Percentiles rank a stretch among this genome's conserved stretches.
Conservation (phyloP, 805 yeast genomes). For the Tetrapisispora iriomotensis region DNA sequence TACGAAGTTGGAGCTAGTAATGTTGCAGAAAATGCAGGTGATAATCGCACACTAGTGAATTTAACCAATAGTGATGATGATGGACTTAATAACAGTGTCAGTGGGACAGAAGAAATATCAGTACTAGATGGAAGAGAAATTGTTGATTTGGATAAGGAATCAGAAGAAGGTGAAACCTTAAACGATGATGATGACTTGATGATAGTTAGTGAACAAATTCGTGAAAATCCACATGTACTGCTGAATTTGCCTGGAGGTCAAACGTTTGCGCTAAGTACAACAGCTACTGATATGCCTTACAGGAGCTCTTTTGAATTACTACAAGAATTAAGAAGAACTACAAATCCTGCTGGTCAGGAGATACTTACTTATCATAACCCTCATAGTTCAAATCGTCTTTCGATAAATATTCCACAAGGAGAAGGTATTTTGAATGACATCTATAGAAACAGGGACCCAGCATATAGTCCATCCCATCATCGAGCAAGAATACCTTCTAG, state of each 20-base stretch:
- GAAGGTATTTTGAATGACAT: background rate
- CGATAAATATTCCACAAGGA: background rate
- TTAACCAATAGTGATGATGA: background rate
- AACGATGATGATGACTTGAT: constrained; percentile 23
- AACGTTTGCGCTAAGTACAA: constrained; percentile 14
- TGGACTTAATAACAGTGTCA: constrained; percentile 13
- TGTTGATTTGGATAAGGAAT: constrained; percentile 20
- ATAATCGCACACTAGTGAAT: background rate
- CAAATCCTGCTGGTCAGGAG: background rate
- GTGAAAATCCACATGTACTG: constrained; percentile 15
- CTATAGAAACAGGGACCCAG: background rate
- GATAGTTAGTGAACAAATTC: constrained; percentile 23
- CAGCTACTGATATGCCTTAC: constrained; percentile 18
- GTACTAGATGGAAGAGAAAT: constrained; percentile 6
- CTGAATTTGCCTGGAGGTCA: constrained; percentile 24
- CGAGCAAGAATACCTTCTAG: background rate
- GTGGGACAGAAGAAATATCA: constrained; percentile 15
- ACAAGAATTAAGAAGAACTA: constrained; percentile 1
- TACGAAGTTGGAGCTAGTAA: too few species aligned
- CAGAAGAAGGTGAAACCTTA: constrained; percentile 2
- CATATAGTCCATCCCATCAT: too few species aligned
- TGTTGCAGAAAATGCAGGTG: background rate
- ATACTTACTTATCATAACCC: background rate
- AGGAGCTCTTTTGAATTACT: constrained; percentile 23
- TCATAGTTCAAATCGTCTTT: background rate